Conservation (phyloP, 345 rosid species). For the Aquilaria sinensis region DNA sequence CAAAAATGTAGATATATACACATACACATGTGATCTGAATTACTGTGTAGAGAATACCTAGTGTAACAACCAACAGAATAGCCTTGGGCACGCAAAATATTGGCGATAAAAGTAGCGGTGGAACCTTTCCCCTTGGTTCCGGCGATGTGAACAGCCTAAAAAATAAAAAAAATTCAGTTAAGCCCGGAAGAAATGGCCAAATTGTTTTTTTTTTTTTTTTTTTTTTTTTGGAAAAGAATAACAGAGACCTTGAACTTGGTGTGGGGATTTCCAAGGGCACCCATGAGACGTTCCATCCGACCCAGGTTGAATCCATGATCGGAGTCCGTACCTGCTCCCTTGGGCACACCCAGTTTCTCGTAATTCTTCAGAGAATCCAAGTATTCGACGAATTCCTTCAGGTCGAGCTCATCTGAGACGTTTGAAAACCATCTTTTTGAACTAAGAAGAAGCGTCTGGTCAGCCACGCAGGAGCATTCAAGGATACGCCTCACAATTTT, state of each 20-base stretch:
- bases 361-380: conserved; percentile 79
- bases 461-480: conserved; percentile 2
- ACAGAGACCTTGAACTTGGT: conserved; percentile 55
- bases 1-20: too few relatives aligned
- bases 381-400: conserved; percentile 49
- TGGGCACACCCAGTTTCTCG: conserved; percentile 80
- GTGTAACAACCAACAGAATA: conserved; percentile 82
- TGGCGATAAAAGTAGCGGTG: conserved; percentile 79
- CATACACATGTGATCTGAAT: too few relatives aligned
- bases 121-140: conserved; percentile 98
- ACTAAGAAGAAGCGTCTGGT: background rate
- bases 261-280: conserved; percentile 71
- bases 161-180: background rate
- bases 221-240: background rate
- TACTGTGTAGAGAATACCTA: conserved; percentile 29
- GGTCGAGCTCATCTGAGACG: conserved; percentile 39
- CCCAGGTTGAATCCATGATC: conserved; percentile 79
- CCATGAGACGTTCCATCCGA: conserved; percentile 74
- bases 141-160: conserved; percentile 72
- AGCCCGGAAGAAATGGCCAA: background rate
- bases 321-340: conserved; percentile 84
- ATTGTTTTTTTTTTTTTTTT: background rate
- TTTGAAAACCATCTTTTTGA: conserved; percentile 20
- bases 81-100: conserved; percentile 64
- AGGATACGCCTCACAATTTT: conserved; percentile 11